A percentile compares a stretch with the other conserved stretches of the same genome.
Conservation (phyloP, 257 asterid genomes). For the Perilla frutescens region DNA sequence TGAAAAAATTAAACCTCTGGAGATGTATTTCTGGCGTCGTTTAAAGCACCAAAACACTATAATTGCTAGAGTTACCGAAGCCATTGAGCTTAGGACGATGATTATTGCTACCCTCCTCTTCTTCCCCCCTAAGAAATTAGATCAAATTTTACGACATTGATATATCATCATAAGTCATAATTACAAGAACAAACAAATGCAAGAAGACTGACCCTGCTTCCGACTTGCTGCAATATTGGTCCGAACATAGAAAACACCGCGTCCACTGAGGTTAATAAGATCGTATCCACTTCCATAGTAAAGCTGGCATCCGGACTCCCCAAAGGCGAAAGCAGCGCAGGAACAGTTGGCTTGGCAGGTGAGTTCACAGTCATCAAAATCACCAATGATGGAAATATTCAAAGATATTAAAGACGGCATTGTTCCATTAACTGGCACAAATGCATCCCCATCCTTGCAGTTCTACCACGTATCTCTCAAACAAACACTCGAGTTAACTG, state of each 20-base stretch:
- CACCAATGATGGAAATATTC: constrained; percentile 18
- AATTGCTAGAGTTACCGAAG: background rate
- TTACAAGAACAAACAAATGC: background rate
- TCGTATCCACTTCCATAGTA: background rate
- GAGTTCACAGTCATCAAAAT: constrained; percentile 17
- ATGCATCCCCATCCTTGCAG: constrained; percentile 17
- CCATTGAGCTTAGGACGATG: constrained; percentile 13
- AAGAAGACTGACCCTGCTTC: constrained; percentile 9
- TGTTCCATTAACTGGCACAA: constrained; percentile 12
- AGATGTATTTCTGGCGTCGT: background rate
- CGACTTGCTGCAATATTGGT: background rate
- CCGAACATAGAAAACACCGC: constrained; percentile 21
- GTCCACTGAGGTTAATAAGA: background rate
- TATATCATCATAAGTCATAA: background rate
- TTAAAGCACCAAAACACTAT: background rate
- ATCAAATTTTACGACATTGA: background rate
- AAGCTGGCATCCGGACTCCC: constrained; percentile 22
- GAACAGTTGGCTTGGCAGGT: constrained; percentile 28
- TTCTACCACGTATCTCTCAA: background rate
- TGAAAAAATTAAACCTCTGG: constrained; percentile 13
- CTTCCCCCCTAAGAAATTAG: constrained; percentile 13
- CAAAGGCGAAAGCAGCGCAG: constrained; percentile 22
- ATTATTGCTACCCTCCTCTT: constrained; percentile 18
- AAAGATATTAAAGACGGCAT: constrained; percentile 3
- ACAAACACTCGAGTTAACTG: constrained; percentile 13